Percentiles rank a stretch among this genome's conserved stretches.
These are phyloP conservation scores for Evansstolkia leycettana DNA, from an alignment of 495 filamentous ascomycete genomes.

Conservation along the genomic window DNA sequence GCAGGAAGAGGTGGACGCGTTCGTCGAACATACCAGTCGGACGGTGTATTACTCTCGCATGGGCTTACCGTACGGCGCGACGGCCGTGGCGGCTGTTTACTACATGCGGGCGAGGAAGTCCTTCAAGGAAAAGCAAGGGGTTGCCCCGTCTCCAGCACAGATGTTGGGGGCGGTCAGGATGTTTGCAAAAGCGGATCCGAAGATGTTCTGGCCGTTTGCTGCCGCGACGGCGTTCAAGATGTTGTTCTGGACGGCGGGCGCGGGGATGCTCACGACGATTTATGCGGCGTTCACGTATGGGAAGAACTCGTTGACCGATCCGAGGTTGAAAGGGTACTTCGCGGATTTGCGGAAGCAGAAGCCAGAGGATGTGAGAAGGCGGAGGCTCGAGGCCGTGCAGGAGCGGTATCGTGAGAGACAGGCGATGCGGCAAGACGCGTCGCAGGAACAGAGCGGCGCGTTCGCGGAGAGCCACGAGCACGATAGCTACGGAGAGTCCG, in stretches of 20 bases:
- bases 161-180: too few relatives aligned
- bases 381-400: conserved; percentile 8
- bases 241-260: conserved; percentile 9
- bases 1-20: conserved; percentile 26
- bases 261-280: conserved; percentile 2
- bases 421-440: too few relatives aligned
- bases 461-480: conserved; percentile 2
- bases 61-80: conserved; percentile 9
- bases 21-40: conserved; percentile 11
- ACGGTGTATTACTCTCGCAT: conserved; percentile 10
- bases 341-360: conserved; percentile 10
- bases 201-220: neutral
- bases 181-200: too few relatives aligned
- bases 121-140: too few relatives aligned
- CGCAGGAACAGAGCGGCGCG: neutral
- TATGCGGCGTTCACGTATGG: conserved; percentile 6
- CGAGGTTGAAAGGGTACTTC: conserved; percentile 14
- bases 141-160: too few relatives aligned
- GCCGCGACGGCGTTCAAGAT: conserved; percentile 7
- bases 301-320: conserved; percentile 11
- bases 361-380: conserved; percentile 12
- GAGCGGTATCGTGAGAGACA: conserved; percentile 4
- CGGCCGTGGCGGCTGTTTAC: conserved; percentile 1
- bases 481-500: neutral
- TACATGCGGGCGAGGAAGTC: neutral